Conservation (phyloP, 371 early-diverging fungal species). For the Saksenaea oblongispora region DNA sequence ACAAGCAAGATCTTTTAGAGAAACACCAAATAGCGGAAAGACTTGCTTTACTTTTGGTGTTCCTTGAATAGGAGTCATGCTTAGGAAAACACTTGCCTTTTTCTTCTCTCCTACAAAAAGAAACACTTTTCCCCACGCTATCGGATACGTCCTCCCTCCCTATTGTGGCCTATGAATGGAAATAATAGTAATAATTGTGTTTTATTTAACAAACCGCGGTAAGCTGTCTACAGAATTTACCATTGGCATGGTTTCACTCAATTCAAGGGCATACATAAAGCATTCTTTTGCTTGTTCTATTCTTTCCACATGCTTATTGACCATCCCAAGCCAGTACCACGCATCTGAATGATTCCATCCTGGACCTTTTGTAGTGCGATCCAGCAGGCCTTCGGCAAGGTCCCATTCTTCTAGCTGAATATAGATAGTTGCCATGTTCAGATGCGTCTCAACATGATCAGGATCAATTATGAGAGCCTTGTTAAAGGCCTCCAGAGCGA, state of each 20-base stretch:
- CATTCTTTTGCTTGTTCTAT: conserved; percentile 35
- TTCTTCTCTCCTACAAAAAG: too few relatives aligned
- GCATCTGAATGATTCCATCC: conserved; percentile 42
- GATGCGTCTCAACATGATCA: conserved; percentile 26
- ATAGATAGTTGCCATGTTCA: conserved; percentile 27
- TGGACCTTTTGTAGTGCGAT: conserved; percentile 26
- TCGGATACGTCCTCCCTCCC: background rate
- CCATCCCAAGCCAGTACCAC: conserved; percentile 34
- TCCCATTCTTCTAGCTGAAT: conserved; percentile 22
- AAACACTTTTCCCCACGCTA: too few relatives aligned
- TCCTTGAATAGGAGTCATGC: too few relatives aligned
- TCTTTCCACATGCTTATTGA: conserved; percentile 23
- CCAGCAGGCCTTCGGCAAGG: conserved; percentile 34
- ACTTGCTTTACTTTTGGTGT: too few relatives aligned
- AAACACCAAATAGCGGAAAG: too few relatives aligned
- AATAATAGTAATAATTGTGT: background rate
- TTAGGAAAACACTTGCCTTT: too few relatives aligned
- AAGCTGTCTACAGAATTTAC: conserved; percentile 19
- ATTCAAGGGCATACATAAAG: conserved; percentile 33
- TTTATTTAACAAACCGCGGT: conserved; percentile 30
- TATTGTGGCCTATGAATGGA: background rate
- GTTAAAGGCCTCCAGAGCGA: conserved; percentile 47
- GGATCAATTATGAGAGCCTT: conserved; percentile 49
- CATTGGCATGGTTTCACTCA: conserved; percentile 26
- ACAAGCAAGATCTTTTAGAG: too few relatives aligned